Evolutionary conservation across 257 asterid genomes (phyloP), one percentile per base, ranked within the genome.

Genomic region (Eucommia ulmoides): DNA sequence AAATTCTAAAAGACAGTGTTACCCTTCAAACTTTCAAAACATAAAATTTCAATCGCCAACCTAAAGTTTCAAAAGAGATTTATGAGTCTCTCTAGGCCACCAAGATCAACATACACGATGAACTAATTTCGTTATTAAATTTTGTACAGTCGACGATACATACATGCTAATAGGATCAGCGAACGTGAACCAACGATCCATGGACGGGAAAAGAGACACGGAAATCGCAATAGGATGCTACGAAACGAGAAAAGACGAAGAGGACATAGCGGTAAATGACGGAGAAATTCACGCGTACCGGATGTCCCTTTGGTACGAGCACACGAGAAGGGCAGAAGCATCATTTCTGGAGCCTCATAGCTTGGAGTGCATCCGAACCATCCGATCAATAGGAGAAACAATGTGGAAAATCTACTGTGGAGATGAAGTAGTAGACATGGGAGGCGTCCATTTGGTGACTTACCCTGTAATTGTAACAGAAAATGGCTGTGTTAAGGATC

Each of bases 81-180:
- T n/a, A n/a, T n/a, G n/a, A n/a, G n/a, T n/a, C n/a, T n/a, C n/a
- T n/a, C n/a, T n/a, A n/a, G n/a, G n/a, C n/a, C n/a, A n/a, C n/a
- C n/a, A n/a, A n/a, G n/a, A n/a, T n/a, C n/a, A n/a, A n/a, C n/a
- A n/a, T n/a, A n/a, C n/a, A n/a, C n/a, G n/a, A n/a, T n/a, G n/a
- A n/a, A n/a, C n/a, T n/a, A n/a, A n/a, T n/a, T 4, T 26, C 22
- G 25, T 7, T 22, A 2, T 48, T 33, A 22, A 21, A 12, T 57
- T 17, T 7, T 68, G 25, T 62, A 24, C 74, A 88, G 97, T 84
- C 76, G 97, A 88, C 48, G 97, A 88, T 46, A 47, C 72, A 7
- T 84, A 84, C 57, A 69, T 88, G 46, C 58, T 88, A 29, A 77
- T 81, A 50, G 95, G 97, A 41, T 88, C 97, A 1, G 95, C 95